Evolutionary conservation across 768 basidiomycete genomes (phyloP), one percentile per base, ranked within the genome.

Genomic region (Lactarius deliciosus): DNA sequence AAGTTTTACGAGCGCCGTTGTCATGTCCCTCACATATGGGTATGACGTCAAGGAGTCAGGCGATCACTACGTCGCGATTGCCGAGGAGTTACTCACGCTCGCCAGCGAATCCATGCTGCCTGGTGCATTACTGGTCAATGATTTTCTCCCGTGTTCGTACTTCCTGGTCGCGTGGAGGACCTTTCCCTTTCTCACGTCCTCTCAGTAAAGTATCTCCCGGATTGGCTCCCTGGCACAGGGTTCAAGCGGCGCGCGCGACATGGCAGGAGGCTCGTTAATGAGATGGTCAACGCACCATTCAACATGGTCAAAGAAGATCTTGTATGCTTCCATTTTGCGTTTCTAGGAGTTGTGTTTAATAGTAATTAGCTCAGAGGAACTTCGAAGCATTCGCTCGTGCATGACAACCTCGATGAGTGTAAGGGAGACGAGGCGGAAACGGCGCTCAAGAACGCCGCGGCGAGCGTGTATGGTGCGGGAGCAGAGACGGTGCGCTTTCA

Each of bases 211-310:
- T 22, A 58, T 8, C 34, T 67, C 3, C 66, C 57, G 11, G 62
- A 63, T 25, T 67, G 66, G 66, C 53, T 63, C 47, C 66, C 50
- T 18, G 57, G 66, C 61, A 58, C 45, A 22, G 66, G 36, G 9
- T 67, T 63, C 66, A 58, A 67, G 38, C 38, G 45, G 8, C 62
- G 61, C 4, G 62, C 62, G 45, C 61, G 30, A 11, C 25, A 60
- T 38, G 57, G 66, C 25, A 57, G 2, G 50, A 57, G 58, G 22
- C 57, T 67, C 62, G 40, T 32, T 18, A 5, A 64, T 28, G 62
- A 67, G 57, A 59, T 63, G 47, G 62, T 67, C 30, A 58, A 67
- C 20, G 62, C 56, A 1, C 62, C 66, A 18, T 67, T 67, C 25
- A n/a, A 43, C 34, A 47, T 36, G 45, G 57, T 60, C 61, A 64